Percentiles rank a stretch among this genome's conserved stretches.
These are phyloP conservation scores for Maudiozyma turicensis DNA, from an alignment of 805 yeast species.

Conservation along the genomic window DNA sequence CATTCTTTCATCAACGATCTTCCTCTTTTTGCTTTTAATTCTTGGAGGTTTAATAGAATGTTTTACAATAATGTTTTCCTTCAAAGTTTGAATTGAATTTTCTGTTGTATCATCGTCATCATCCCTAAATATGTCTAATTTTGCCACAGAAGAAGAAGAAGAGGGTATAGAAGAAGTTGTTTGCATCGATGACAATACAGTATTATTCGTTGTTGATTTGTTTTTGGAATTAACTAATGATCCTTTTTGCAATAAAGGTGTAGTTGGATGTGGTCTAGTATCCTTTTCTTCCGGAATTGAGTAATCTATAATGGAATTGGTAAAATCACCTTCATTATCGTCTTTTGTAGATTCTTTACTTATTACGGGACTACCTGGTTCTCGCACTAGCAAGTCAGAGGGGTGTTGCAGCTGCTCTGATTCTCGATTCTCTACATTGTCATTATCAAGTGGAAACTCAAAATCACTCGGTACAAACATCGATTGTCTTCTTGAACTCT, in stretches of 20 bases:
- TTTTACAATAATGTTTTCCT: conserved; percentile 5
- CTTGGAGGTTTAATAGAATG: conserved; percentile 27
- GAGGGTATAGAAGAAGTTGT: not conserved
- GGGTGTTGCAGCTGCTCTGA: too few species aligned
- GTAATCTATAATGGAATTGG: conserved; percentile 25
- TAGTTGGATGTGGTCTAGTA: not conserved
- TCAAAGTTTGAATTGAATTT: not conserved
- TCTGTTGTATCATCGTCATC: not conserved
- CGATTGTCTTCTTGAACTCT: conserved; percentile 34
- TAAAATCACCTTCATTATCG: conserved; percentile 8
- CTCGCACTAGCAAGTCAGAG: not conserved
- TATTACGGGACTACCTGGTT: too few species aligned
- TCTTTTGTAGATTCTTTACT: not conserved
- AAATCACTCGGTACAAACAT: conserved; percentile 30
- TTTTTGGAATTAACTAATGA: not conserved
- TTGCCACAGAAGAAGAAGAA: conserved; percentile 11
- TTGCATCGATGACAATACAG: not conserved
- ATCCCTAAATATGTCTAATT: conserved; percentile 21
- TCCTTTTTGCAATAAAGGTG: not conserved
- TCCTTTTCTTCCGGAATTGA: conserved; percentile 26
- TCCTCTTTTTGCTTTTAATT: conserved; percentile 18
- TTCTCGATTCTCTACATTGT: not conserved
- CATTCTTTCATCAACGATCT: conserved; percentile 32
- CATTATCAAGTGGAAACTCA: conserved; percentile 17
- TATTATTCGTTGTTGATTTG: not conserved